A percentile compares a stretch with the other conserved stretches of the same genome.
These are phyloP conservation scores for Bacidia gigantensis DNA, from an alignment of 495 filamentous ascomycete genomes.

Conservation along the genomic window DNA sequence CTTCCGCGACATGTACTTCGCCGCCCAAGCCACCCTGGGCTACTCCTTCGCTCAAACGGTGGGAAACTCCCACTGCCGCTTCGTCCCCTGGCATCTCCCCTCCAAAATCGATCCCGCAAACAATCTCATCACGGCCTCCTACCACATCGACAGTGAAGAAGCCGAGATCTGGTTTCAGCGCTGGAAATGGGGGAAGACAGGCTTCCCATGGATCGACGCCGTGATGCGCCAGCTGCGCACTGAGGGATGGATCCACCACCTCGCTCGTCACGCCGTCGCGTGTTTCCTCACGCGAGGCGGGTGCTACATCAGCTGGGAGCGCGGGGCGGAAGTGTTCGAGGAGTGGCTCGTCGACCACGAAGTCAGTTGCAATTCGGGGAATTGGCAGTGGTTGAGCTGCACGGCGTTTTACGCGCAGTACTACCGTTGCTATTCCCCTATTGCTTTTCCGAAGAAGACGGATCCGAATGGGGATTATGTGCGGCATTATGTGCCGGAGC, in stretches of 20 bases:
- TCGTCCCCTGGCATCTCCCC: conserved; percentile 59
- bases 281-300: conserved; percentile 61
- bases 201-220: conserved; percentile 63
- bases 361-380: conserved; percentile 51
- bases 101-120: conserved; percentile 31
- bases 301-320: conserved; percentile 60
- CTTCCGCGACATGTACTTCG: conserved; percentile 69
- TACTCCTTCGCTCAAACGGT: conserved; percentile 41
- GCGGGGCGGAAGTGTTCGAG: conserved; percentile 60
- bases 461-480: conserved; percentile 49
- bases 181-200: conserved; percentile 51
- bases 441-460: conserved; percentile 55
- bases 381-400: conserved; percentile 66
- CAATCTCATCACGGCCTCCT: conserved; percentile 33
- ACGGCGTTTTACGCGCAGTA: conserved; percentile 55
- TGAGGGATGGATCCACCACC: conserved; percentile 65
- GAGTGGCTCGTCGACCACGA: conserved; percentile 61
- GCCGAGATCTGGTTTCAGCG: conserved; percentile 50
- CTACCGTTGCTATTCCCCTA: conserved; percentile 50
- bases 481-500: conserved; percentile 45
- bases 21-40: conserved; percentile 50
- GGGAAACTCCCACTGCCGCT: conserved; percentile 45
- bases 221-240: conserved; percentile 55
- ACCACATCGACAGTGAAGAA: conserved; percentile 39
- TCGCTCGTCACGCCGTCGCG: conserved; percentile 56